Base-by-base conservation (phyloP, 2,329 filamentous ascomycete genomes). In the Pseudogymnoascus sp. region DNA sequence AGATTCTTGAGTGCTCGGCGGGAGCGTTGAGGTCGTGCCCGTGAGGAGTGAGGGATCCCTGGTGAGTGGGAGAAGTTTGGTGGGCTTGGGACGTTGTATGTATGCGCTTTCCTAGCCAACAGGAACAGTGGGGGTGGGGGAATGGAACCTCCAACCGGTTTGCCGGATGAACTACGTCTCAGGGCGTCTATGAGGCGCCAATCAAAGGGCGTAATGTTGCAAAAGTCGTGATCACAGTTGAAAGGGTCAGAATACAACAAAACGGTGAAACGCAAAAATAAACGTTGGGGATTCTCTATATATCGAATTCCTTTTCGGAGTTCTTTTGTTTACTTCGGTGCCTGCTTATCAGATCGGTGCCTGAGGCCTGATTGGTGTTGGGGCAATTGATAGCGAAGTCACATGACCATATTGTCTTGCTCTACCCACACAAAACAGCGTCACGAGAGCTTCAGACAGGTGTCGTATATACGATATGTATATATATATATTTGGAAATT, bases 71-170 rank as follows among this genome's bases (percentile, higher is more conserved):
- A 34, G 51, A 57, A 57, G 51, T 57, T 57, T 57, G 51, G 51
- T 57, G 51, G 51, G 51, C 51, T 57, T 57, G 29, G 51, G 51
- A 57, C 16, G 51, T 57, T 34, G 51, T 57, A 57, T 57, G 51
- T 57, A 57, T 57, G 51, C 29, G 51, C 51, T 57, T 57, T 57
- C 51, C 51, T 57, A 57, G 51, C 51, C 51, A 57, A 57, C 51
- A 57, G 29, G 51, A 57, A 57, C 51, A 57, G 51, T 57, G 51
- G 51, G 47, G 51, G 51, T 57, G 51, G 51, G 51, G 51, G 51
- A 57, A 57, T 57, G 51, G 51, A 57, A 57, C 31, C 26, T 57
- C 51, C 29, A 34, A 57, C 51, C 51, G 51, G 51, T 57, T 34
- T 57, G 16, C 51, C 51, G 51, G 51, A 57, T 34, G 29, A 57